Evolutionary conservation across 192 early-diverging fungal genomes (phyloP), one percentile per base, ranked within the genome.

Genomic region (Gonapodya sp.): DNA sequence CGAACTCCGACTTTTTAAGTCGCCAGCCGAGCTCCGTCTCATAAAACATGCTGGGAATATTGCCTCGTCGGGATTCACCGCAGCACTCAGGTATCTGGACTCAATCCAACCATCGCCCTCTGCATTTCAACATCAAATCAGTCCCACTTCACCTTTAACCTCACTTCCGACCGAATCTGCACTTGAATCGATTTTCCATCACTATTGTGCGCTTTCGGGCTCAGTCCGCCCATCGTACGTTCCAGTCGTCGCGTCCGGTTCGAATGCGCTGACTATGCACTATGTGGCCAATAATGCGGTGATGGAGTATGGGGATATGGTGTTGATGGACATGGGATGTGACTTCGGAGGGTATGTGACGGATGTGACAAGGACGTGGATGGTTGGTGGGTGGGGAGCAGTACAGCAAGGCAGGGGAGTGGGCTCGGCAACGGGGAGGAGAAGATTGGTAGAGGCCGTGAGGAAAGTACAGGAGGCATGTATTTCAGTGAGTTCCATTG

Each of bases 341-440:
- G 95, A 97, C 84, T 95, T 93, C 80, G 92, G 93, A 74, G 89
- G 91, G 0, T 99, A 99, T 84, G 95, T 94, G 18, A 91, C 91
- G 72, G 97, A 99, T 82, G 92, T 97, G 73, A 97, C 96, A 0
- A 91, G 97, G 73, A 96, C 96, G 0, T 97, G 95, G 93, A 96
- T 96, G 0, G 92, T 97, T 35, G 92, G 90, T 81, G 96, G 96
- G 24, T 95, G 89, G 74, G 97, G 97, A 78, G 90, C 91, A 1
- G 83, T 86, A 35, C 85, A 91, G 0, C 97, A 99, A n/a, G n/a
- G n/a, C n/a, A 8, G 46, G 8, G 46, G 46, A 24, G 46, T 24
- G 8, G 46, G 46, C 24, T 8, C 8, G 24, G 46, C 46, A 8
- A n/a, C n/a, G n/a, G n/a, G n/a, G n/a, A 64, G 46, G 83, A 86